phyloP scores from a whole-genome alignment of 257 asterid species.

The Nicotiana sylvestris region DNA sequence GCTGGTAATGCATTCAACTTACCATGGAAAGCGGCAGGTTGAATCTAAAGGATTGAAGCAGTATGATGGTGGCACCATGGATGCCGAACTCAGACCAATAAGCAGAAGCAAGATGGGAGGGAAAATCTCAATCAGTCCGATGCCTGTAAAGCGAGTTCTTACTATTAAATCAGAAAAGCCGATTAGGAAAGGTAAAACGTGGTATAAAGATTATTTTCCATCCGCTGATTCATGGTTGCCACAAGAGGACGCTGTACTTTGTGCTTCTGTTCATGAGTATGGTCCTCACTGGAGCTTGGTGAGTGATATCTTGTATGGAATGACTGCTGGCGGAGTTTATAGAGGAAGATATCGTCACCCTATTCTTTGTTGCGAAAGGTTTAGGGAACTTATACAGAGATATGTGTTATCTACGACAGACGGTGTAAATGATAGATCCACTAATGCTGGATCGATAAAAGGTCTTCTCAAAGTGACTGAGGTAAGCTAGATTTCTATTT shows the following conservation, averaged over 20 bases:
- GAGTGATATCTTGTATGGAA: conserved; percentile 71
- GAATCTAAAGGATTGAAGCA: conserved; percentile 41
- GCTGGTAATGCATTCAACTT: conserved; percentile 32
- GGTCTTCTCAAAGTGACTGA: conserved; percentile 85
- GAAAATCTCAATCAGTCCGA: conserved; percentile 52
- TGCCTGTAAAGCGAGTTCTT: conserved; percentile 67
- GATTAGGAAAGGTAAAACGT: conserved; percentile 57
- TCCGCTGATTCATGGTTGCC: conserved; percentile 80
- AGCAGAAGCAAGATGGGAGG: conserved; percentile 62
- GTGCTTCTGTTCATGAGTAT: conserved; percentile 80
- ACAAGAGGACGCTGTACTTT: conserved; percentile 74
- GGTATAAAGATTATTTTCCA: conserved; percentile 68
- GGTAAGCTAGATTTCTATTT: conserved; percentile 39
- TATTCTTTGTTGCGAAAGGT: conserved; percentile 89
- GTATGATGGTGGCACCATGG: conserved; percentile 43
- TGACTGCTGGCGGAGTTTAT: conserved; percentile 74
- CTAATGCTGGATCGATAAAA: conserved; percentile 55
- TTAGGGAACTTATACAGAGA: conserved; percentile 82
- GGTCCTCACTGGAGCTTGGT: conserved; percentile 89
- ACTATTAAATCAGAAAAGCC: conserved; percentile 74
- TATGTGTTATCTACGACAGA: conserved; percentile 65
- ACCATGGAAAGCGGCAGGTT: conserved; percentile 41
- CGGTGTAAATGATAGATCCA: conserved; percentile 58
- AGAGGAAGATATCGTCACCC: conserved; percentile 87
- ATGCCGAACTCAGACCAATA: conserved; percentile 49